Base-by-base conservation (phyloP, 371 early-diverging fungal genomes). In the Syncephalastrum monosporum region DNA sequence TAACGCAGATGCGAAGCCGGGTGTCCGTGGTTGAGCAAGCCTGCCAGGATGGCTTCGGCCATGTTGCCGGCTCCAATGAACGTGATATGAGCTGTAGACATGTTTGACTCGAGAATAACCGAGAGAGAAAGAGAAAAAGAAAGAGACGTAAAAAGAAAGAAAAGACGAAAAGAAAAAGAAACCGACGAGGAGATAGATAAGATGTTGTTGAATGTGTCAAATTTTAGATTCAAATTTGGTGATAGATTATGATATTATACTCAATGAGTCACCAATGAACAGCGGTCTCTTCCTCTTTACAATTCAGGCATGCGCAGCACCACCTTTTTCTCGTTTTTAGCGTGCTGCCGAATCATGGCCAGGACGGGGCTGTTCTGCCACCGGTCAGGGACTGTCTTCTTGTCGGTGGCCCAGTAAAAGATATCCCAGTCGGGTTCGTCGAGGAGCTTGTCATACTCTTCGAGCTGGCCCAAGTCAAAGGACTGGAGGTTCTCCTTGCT, bases 351-450 rank as follows among this genome's bases (percentile, higher is more conserved):
- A 21, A 92, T 72, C 73, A 76, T 78, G 16, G 72, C 65, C 67
- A 92, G 79, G 4, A 91, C 83, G 0, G 64, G 46, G 57, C 80
- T 82, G 0, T 67, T 57, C 53, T 67, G 54, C 67, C 88, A 74
- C 12, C 62, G 51, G 29, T 81, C 79, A 1, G 93, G 93, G 10
- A 85, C 68, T 14, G 71, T 63, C 58, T 87, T 89, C 66, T 87
- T 86, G 24, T 77, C 74, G 0, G 90, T 91, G 4, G 85, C 85
- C 92, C 94, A 97, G 65, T 97, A 94, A 66, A 91, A 96, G 59
- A 96, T 91, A 70, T 96, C 96, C 97, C 97, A 97, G 69, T 97
- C 97, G 27, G 92, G 91, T 60, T 94, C 91, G 64, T 94, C 89
- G 67, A 98, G 72, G 53, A 98, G 69, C 53, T 75, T 61, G 65